These are phyloP conservation scores for Bifiguratus adelaidae DNA, from an alignment of 192 early-diverging fungal genomes.

Conservation along the genomic window DNA sequence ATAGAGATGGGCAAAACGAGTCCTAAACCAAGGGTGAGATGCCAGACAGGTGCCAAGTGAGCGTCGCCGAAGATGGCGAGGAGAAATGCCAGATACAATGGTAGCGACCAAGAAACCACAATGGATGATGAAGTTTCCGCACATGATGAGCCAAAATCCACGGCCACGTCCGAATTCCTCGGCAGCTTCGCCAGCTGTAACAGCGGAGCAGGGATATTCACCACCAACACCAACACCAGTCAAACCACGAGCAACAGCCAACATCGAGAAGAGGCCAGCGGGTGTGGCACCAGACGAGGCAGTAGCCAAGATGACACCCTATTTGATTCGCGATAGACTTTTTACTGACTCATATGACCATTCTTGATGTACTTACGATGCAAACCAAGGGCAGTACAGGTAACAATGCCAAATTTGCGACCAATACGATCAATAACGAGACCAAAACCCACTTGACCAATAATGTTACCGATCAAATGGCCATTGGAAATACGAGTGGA, in stretches of 20 bases:
- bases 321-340: too few relatives aligned
- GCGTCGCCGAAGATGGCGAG: constrained; percentile 32
- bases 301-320: constrained; percentile 23
- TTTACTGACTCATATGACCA: neutral
- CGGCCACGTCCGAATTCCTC: constrained; percentile 30
- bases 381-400: constrained; percentile 25
- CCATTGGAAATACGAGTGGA: constrained; percentile 30
- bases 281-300: constrained; percentile 19
- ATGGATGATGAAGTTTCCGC: constrained; percentile 33
- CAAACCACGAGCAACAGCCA: constrained; percentile 23
- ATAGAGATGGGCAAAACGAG: constrained; percentile 28
- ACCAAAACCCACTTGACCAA: constrained; percentile 34
- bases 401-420: constrained; percentile 34
- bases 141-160: constrained; percentile 33
- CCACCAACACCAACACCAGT: constrained; percentile 35
- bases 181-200: constrained; percentile 35
- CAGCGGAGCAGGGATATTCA: constrained; percentile 39
- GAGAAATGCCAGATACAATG: constrained; percentile 23
- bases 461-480: constrained; percentile 30
- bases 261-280: constrained; percentile 27
- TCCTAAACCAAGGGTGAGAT: constrained; percentile 38
- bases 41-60: constrained; percentile 32
- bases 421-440: constrained; percentile 36
- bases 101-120: constrained; percentile 31
- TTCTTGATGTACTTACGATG: constrained; percentile 3